Conservation (phyloP, 2,329 filamentous ascomycete species). For the Metarhizium anisopliae region DNA sequence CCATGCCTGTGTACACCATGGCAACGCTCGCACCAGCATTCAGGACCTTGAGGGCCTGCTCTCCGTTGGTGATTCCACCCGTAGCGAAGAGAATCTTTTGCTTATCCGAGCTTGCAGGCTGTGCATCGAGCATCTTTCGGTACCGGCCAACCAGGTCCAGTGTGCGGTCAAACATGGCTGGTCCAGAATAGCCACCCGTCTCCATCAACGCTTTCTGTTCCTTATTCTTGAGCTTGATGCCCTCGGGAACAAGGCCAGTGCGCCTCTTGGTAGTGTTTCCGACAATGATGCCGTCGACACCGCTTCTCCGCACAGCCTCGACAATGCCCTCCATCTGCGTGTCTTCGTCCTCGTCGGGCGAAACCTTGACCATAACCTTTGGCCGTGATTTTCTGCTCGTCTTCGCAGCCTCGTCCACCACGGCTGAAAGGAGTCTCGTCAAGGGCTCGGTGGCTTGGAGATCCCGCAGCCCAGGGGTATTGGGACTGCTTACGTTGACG, state of each 20-base stretch:
- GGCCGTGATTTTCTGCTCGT: slow-evolving; percentile 59
- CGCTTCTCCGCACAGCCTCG: slow-evolving; percentile 70
- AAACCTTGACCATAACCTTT: slow-evolving; percentile 93
- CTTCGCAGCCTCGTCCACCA: slow-evolving; percentile 67
- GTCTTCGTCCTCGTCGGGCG: slow-evolving; percentile 84
- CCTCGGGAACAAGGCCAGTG: slow-evolving; percentile 58
- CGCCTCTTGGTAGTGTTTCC: slow-evolving; percentile 92
- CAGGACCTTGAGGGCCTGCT: slow-evolving; percentile 71
- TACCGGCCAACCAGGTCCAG: slow-evolving; percentile 73
- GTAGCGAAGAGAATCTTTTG: slow-evolving; percentile 87
- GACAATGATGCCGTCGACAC: slow-evolving; percentile 91
- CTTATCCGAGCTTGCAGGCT: slow-evolving; percentile 21
- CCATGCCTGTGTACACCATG: slow-evolving; percentile 77
- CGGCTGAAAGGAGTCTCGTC: slow-evolving; percentile 68
- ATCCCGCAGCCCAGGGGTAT: slow-evolving; percentile 83
- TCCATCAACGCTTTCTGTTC: slow-evolving; percentile 65
- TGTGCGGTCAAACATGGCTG: slow-evolving; percentile 77
- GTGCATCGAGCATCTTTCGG: slow-evolving; percentile 55
- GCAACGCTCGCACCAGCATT: slow-evolving; percentile 85
- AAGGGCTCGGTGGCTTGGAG: slow-evolving; percentile 80
- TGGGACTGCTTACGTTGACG: slow-evolving; percentile 94
- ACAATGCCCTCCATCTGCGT: slow-evolving; percentile 82
- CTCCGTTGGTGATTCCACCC: slow-evolving; percentile 82
- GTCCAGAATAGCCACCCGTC: slow-evolving; percentile 83
- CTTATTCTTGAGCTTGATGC: slow-evolving; percentile 51